phyloP scores from a whole-genome alignment of 2,329 filamentous ascomycete species.

The Exophiala mesophila region DNA sequence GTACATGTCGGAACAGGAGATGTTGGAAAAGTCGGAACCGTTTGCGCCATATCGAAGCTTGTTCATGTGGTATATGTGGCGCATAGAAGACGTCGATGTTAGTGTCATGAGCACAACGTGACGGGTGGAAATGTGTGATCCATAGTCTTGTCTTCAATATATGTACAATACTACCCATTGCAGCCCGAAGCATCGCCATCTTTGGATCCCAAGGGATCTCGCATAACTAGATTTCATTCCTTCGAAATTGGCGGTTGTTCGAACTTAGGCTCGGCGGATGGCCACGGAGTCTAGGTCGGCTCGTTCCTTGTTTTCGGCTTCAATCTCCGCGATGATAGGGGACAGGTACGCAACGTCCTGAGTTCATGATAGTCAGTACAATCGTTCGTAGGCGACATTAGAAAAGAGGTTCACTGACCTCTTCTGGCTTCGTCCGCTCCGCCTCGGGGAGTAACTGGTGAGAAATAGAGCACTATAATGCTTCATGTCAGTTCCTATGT shows the following conservation, averaged over 20 bases:
- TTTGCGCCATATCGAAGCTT: slow-evolving; percentile 85
- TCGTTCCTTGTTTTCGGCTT: slow-evolving; percentile 62
- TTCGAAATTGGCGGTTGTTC: too few species aligned
- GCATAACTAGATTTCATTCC: too few species aligned
- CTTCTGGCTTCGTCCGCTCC: slow-evolving; percentile 64
- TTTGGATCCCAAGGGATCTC: too few species aligned
- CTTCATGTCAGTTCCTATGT: slow-evolving; percentile 2
- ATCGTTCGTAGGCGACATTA: not conserved
- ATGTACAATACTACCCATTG: slow-evolving; percentile 13
- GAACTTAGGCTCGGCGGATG: slow-evolving; percentile 39
- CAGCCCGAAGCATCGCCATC: too few species aligned
- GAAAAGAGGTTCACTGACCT: slow-evolving; percentile 46
- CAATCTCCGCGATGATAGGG: slow-evolving; percentile 64
- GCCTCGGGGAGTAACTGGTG: slow-evolving; percentile 60
- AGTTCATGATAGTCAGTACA: not conserved
- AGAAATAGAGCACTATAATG: slow-evolving; percentile 56
- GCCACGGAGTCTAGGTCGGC: slow-evolving; percentile 64
- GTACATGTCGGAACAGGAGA: slow-evolving; percentile 92
- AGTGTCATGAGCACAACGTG: slow-evolving; percentile 18
- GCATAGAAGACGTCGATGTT: slow-evolving; percentile 69
- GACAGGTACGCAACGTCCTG: slow-evolving; percentile 64
- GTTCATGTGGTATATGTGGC: slow-evolving; percentile 99
- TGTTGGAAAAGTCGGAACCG: slow-evolving; percentile 72
- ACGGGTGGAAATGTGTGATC: not conserved
- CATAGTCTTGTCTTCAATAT: slow-evolving; percentile 3